Percentiles rank a stretch among this genome's conserved stretches.
phyloP scores from a whole-genome alignment of 2,329 filamentous ascomycete species.

The Fusarium verticillioides region DNA sequence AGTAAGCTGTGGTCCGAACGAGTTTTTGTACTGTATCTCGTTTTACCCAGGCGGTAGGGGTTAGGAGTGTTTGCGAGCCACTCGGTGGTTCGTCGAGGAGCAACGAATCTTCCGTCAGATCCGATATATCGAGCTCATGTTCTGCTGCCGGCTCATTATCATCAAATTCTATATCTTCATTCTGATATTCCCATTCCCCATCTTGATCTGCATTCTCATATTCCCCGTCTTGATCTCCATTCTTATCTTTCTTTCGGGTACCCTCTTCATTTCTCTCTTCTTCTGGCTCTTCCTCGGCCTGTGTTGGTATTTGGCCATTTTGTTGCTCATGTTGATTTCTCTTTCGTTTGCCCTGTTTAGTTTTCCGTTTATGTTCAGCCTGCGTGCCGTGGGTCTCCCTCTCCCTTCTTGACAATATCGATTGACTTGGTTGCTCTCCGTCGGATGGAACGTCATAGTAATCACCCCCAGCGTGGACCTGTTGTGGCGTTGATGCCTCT shows the following conservation, averaged over 20 bases:
- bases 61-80: neutral
- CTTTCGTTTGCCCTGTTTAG: neutral
- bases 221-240: neutral
- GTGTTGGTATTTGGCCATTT: neutral
- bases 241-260: neutral
- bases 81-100: conserved; percentile 26
- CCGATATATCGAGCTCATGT: neutral
- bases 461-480: neutral
- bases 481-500: neutral
- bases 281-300: neutral
- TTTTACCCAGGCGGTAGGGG: conserved; percentile 9
- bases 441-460: neutral
- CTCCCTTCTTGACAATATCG: neutral
- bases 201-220: neutral
- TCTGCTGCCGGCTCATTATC: neutral
- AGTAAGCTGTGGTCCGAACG: conserved; percentile 1
- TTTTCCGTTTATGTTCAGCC: neutral
- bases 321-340: neutral
- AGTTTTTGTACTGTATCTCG: conserved; percentile 15
- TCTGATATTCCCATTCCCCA: neutral
- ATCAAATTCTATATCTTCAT: neutral
- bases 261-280: neutral
- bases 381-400: neutral
- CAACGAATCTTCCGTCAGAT: conserved; percentile 31
- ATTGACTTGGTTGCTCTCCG: neutral